Evolutionary conservation across 768 basidiomycete genomes (phyloP), one percentile per base, ranked within the genome.

Genomic region (Hysterangium stoloniferum): DNA sequence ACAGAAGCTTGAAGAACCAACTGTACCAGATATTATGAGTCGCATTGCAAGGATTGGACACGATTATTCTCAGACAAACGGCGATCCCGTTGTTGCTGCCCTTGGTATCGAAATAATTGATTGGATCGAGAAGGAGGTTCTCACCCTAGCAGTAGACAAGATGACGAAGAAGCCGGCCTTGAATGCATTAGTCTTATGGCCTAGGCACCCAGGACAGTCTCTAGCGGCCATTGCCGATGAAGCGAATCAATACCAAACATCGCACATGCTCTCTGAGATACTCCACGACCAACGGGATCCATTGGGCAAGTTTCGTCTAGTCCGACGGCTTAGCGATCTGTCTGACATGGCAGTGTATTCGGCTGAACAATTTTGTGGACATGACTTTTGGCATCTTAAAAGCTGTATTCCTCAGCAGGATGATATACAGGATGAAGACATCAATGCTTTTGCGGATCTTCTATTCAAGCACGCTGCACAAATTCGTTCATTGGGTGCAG

Each of bases 301-400:
- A 2, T 78, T 82, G 2, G 86, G 82, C 62, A 91, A 88, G 62
- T 91, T 92, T 62, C 75, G 84, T 13, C 62, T 89, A 19, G 85
- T 84, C 22, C 77, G 81, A 27, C 76, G 76, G 43, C 65, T 92
- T n/a, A 70, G 70, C 2, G 74, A 79, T 19, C 66, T 75, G 52
- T 69, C 77, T 2, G 58, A 64, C 5, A 60, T 63, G 12, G 61
- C 65, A 4, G 60, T 66, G 8, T 72, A 76, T 41, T 63, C 68
- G 12, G 63, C 67, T 48, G 62, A 64, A 6, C 68, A 70, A 25
- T 87, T 86, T 49, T 68, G 77, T 0, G 66, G 68, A 46, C 69
- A 69, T 7, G 80, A 84, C 56, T 92, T 94, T 62, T 96, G 92
- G 92, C 76, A 80, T 33, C 67, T 95, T 60, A 91, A 90, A 61